Percentiles rank a stretch among this genome's conserved stretches.
Evolutionary conservation across 805 yeast species (phyloP).

Genomic region (Brettanomyces custersianus): DNA sequence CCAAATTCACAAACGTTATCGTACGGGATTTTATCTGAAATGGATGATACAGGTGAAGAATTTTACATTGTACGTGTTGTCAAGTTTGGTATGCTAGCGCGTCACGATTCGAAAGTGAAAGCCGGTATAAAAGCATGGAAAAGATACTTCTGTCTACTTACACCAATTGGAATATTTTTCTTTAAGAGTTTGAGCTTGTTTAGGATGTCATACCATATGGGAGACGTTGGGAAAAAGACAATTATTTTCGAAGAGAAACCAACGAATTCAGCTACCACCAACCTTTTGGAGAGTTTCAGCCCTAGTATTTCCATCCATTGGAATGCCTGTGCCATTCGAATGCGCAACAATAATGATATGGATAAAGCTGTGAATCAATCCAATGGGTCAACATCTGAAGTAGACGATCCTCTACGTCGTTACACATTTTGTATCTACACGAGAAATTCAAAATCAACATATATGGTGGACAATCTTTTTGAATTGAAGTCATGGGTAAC

Average conservation of each 20-base stretch:
- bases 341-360: constrained; percentile 15
- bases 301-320: constrained; percentile 18
- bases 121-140: constrained; percentile 30
- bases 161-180: constrained; percentile 39
- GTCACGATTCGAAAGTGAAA: constrained; percentile 29
- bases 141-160: constrained; percentile 37
- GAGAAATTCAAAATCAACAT: constrained; percentile 29
- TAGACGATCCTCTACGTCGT: background rate
- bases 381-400: background rate
- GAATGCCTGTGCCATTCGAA: constrained; percentile 23
- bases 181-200: constrained; percentile 32
- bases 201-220: constrained; percentile 19
- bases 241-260: constrained; percentile 21
- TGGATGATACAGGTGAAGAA: constrained; percentile 11
- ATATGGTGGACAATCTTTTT: constrained; percentile 31
- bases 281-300: constrained; percentile 16
- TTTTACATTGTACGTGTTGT: constrained; percentile 26
- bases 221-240: constrained; percentile 9
- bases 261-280: constrained; percentile 9
- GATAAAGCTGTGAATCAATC: constrained; percentile 14
- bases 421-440: constrained; percentile 32
- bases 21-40: constrained; percentile 5
- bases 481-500: constrained; percentile 55
- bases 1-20: constrained; percentile 4
- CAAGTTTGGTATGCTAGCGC: constrained; percentile 31